phyloP scores from a whole-genome alignment of 176 grass and related monocot species.

The Hyparrhenia diplandra region DNA sequence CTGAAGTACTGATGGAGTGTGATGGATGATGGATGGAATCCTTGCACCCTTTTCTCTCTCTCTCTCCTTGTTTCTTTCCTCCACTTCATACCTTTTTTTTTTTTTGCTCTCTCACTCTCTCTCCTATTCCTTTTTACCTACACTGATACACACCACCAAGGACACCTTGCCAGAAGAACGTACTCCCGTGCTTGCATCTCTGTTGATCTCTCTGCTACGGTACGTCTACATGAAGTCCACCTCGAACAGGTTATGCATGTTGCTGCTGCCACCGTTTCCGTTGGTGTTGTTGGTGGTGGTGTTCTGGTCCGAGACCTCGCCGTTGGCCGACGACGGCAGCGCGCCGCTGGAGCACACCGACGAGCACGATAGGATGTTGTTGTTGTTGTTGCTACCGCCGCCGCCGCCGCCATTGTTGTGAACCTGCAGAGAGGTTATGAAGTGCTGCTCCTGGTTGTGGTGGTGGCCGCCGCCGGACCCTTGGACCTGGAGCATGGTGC shows the following conservation, averaged over 20 bases:
- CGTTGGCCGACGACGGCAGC: conserved; percentile 20
- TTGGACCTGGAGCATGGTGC: conserved; percentile 34
- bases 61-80: not conserved
- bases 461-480: not conserved
- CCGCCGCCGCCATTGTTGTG: not conserved
- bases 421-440: conserved; percentile 19
- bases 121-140: conserved; percentile 31
- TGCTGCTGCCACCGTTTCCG: too few species aligned
- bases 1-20: not conserved
- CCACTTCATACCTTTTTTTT: conserved; percentile 8
- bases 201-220: not conserved
- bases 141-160: conserved; percentile 24
- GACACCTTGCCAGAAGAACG: conserved; percentile 1
- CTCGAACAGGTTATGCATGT: conserved; percentile 46
- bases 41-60: not conserved
- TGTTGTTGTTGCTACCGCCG: not conserved
- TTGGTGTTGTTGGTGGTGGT: not conserved
- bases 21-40: not conserved
- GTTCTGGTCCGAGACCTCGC: conserved; percentile 40
- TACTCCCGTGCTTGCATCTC: not conserved
- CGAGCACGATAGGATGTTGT: conserved; percentile 43
- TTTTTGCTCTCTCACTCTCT: too few species aligned
- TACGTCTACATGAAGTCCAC: conserved; percentile 59
- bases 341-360: conserved; percentile 33
- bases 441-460: conserved; percentile 29